phyloP scores from a whole-genome alignment of 2,329 filamentous ascomycete species.

The Alternaria solani region DNA sequence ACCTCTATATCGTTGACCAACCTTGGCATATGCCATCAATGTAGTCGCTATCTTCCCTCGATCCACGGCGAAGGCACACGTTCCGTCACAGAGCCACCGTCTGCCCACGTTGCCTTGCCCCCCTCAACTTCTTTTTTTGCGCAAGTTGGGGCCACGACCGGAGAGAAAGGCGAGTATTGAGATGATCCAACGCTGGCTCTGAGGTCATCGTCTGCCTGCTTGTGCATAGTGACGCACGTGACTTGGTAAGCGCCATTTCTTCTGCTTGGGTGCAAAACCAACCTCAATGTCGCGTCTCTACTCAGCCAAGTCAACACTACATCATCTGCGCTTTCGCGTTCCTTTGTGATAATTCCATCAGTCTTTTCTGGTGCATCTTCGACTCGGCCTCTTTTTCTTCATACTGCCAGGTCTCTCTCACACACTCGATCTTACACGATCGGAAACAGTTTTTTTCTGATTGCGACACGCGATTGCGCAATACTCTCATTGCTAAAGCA shows the following conservation, averaged over 20 bases:
- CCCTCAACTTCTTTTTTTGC: neutral
- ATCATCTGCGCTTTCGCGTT: conserved; percentile 7
- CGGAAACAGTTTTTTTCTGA: neutral
- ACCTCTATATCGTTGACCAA: neutral
- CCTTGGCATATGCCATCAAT: conserved; percentile 1
- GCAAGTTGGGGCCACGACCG: neutral
- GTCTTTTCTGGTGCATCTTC: neutral
- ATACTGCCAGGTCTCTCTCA: neutral
- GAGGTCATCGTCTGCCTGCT: neutral
- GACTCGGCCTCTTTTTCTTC: neutral
- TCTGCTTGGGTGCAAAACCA: conserved; percentile 1
- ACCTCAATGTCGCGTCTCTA: conserved; percentile 8
- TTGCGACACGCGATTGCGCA: neutral
- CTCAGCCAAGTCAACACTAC: conserved; percentile 7
- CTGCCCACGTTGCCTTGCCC: neutral
- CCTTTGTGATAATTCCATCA: neutral
- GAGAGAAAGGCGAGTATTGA: neutral
- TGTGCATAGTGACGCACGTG: conserved; percentile 14
- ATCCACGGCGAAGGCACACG: neutral
- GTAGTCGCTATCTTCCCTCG: neutral
- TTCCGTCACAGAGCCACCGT: neutral
- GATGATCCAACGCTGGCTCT: neutral
- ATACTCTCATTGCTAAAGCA: neutral
- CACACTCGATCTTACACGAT: neutral
- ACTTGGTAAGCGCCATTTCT: conserved; percentile 12